These are phyloP conservation scores for Rhizopus microsporus DNA, from an alignment of 371 early-diverging fungal species.

Conservation along the genomic window DNA sequence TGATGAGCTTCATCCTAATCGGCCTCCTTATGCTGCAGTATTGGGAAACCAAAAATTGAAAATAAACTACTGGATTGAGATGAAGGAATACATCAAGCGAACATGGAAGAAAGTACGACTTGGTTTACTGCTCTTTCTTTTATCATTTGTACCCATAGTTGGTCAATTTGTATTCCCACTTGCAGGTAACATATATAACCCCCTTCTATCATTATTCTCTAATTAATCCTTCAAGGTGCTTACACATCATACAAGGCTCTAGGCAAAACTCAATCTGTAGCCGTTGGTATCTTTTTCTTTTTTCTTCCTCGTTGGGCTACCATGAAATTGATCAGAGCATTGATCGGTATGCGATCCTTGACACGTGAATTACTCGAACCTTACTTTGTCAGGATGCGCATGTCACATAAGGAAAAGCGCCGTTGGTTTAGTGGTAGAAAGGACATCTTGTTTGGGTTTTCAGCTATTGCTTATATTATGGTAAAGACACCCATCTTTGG, in stretches of 20 bases:
- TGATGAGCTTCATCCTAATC: slow-evolving; percentile 44
- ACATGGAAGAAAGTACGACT: slow-evolving; percentile 54
- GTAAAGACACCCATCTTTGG: slow-evolving; percentile 56
- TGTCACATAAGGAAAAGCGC: slow-evolving; percentile 52
- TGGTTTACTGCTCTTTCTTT: slow-evolving; percentile 43
- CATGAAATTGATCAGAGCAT: slow-evolving; percentile 50
- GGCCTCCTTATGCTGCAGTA: slow-evolving; percentile 48
- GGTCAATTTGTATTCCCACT: slow-evolving; percentile 63
- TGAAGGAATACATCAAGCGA: slow-evolving; percentile 49
- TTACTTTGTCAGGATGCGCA: slow-evolving; percentile 63
- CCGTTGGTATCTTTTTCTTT: slow-evolving; percentile 48
- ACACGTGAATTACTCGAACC: slow-evolving; percentile 68
- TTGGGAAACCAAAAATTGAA: slow-evolving; percentile 42
- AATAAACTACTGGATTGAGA: slow-evolving; percentile 56
- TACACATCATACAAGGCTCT: slow-evolving; percentile 46
- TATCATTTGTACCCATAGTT: slow-evolving; percentile 58
- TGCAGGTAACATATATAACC: slow-evolving; percentile 37
- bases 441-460: slow-evolving; percentile 64
- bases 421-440: slow-evolving; percentile 65
- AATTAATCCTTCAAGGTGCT: slow-evolving; percentile 31
- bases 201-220: not conserved
- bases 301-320: slow-evolving; percentile 47
- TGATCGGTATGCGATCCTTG: slow-evolving; percentile 63
- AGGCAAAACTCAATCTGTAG: slow-evolving; percentile 48
- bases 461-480: slow-evolving; percentile 58